A percentile compares a stretch with the other conserved stretches of the same genome.
Conservation (phyloP, 2,329 filamentous ascomycete species). For the Truncatella angustata region DNA sequence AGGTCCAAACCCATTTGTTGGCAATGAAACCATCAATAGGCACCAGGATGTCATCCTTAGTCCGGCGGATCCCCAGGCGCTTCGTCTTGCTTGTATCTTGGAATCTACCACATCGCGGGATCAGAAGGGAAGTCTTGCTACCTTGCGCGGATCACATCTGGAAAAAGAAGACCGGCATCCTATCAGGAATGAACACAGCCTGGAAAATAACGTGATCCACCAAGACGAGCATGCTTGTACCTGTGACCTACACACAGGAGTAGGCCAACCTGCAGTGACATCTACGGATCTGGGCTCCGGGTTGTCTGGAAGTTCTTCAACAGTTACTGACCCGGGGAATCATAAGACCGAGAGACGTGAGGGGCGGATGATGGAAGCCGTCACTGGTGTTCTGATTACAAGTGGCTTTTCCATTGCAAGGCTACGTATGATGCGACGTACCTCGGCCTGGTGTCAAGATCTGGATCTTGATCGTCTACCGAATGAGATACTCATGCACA, state of each 20-base stretch:
- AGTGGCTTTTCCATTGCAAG: too few species aligned
- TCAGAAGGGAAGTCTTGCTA: background rate
- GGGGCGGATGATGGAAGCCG: too few species aligned
- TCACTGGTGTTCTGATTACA: too few species aligned
- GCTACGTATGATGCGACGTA: too few species aligned
- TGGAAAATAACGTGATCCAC: background rate
- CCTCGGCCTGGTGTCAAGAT: background rate
- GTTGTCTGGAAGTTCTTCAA: too few species aligned
- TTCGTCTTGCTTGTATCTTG: background rate
- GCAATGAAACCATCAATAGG: background rate
- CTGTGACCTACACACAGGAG: constrained; percentile 10
- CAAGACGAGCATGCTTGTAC: background rate
- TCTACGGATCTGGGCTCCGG: constrained; percentile 8
- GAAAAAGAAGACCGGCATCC: background rate
- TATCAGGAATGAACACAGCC: background rate
- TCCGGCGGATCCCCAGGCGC: background rate
- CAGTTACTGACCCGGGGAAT: too few species aligned
- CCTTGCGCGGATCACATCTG: background rate
- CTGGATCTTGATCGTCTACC: constrained; percentile 43
- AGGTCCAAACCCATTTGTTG: background rate
- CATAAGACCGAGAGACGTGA: too few species aligned
- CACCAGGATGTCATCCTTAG: background rate
- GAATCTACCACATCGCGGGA: background rate
- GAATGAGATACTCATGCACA: constrained; percentile 55
- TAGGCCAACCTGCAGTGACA: constrained; percentile 14